A percentile compares a stretch with the other conserved stretches of the same genome.
Evolutionary conservation across 768 basidiomycete genomes (phyloP).

Genomic region (Boletus subparvulus): DNA sequence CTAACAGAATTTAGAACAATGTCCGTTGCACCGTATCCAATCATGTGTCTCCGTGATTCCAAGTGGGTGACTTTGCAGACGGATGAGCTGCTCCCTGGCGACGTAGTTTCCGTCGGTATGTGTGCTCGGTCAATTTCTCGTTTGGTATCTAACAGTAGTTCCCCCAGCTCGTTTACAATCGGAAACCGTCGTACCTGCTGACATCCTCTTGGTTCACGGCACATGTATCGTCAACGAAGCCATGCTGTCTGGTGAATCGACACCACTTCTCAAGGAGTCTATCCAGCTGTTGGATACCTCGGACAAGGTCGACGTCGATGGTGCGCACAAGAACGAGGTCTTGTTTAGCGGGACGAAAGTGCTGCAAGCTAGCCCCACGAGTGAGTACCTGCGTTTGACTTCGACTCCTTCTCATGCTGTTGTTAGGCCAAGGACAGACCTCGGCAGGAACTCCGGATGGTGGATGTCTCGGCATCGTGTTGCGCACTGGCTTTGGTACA

Average conservation of each 20-base stretch:
- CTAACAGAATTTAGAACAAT: constrained; percentile 96
- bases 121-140: constrained; percentile 19
- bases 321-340: constrained; percentile 81
- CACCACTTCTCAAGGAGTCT: constrained; percentile 93
- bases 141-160: constrained; percentile 1
- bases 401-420: background rate
- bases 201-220: constrained; percentile 88
- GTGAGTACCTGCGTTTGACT: constrained; percentile 28
- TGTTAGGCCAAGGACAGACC: constrained; percentile 32
- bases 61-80: constrained; percentile 82
- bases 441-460: constrained; percentile 77
- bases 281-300: constrained; percentile 76
- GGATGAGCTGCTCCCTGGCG: constrained; percentile 88
- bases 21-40: constrained; percentile 88
- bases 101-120: constrained; percentile 79
- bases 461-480: constrained; percentile 89
- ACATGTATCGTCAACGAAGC: constrained; percentile 98
- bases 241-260: constrained; percentile 98
- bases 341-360: constrained; percentile 98
- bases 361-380: constrained; percentile 64
- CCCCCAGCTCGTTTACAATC: constrained; percentile 58
- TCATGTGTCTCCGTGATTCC: constrained; percentile 75
- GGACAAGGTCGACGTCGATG: constrained; percentile 83
- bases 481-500: constrained; percentile 96
- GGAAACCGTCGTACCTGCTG: constrained; percentile 90